Evolutionary conservation across 2,329 filamentous ascomycete species (phyloP).

Genomic region (Hortaea werneckii): DNA sequence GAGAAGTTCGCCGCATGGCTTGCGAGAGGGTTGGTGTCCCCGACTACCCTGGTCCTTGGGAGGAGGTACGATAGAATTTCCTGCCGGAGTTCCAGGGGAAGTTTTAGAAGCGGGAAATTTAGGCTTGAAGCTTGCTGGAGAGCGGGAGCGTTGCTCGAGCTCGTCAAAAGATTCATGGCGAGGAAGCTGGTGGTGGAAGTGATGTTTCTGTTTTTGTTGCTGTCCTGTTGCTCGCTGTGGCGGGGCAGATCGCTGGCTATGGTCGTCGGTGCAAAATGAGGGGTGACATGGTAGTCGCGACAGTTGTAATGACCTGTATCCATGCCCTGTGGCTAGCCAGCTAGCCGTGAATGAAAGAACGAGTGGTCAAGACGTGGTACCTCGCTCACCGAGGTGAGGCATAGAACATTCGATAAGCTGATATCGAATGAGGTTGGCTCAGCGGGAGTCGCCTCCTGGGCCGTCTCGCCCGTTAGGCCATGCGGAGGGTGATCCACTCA

Average conservation of each 20-base stretch:
- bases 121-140: constrained; percentile 18
- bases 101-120: constrained; percentile 24
- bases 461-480: too few relatives aligned
- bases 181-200: not conserved
- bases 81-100: constrained; percentile 36
- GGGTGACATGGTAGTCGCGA: constrained; percentile 25
- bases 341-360: not conserved
- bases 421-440: too few relatives aligned
- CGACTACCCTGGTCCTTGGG: constrained; percentile 28
- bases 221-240: not conserved
- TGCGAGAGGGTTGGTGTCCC: constrained; percentile 15
- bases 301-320: constrained; percentile 28
- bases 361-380: too few relatives aligned
- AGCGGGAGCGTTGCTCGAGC: constrained; percentile 23
- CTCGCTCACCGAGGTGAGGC: too few relatives aligned
- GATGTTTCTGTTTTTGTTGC: not conserved
- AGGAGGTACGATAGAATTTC: constrained; percentile 34
- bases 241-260: constrained; percentile 3
- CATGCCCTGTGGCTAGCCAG: constrained; percentile 13
- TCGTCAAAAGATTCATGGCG: constrained; percentile 22
- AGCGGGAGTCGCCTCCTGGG: too few relatives aligned
- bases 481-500: not conserved
- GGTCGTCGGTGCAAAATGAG: constrained; percentile 18
- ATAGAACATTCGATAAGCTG: not conserved
- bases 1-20: constrained; percentile 20